Evolutionary conservation across 2,329 filamentous ascomycete species (phyloP).

Genomic region (Aureobasidium musti): DNA sequence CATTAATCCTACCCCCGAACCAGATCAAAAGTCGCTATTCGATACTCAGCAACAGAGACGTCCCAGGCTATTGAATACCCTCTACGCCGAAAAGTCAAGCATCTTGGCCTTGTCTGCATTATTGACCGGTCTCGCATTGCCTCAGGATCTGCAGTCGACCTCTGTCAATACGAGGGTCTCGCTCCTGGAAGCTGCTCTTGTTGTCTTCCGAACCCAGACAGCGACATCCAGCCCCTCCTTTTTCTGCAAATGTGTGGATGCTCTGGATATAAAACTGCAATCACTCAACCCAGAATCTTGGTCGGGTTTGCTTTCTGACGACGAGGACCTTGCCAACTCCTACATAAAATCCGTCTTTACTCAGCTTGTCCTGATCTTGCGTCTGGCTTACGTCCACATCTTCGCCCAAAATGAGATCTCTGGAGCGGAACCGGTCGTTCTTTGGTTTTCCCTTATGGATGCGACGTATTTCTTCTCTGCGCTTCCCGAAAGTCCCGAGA

Average conservation of each 20-base stretch:
- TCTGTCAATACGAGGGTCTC: neutral
- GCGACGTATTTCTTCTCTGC: conserved; percentile 69
- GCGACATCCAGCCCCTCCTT: conserved; percentile 32
- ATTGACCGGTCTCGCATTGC: conserved; percentile 14
- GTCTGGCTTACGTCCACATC: conserved; percentile 57
- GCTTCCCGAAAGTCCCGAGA: conserved; percentile 48
- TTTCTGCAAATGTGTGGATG: conserved; percentile 34
- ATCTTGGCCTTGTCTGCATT: conserved; percentile 23
- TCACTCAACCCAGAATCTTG: conserved; percentile 48
- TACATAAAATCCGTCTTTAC: conserved; percentile 66
- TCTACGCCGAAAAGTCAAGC: conserved; percentile 16
- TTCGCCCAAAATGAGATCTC: conserved; percentile 34
- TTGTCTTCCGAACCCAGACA: conserved; percentile 19
- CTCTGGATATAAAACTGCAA: conserved; percentile 40
- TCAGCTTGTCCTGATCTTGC: conserved; percentile 66
- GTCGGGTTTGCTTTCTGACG: conserved; percentile 52
- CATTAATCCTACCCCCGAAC: neutral
- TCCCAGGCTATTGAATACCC: conserved; percentile 9
- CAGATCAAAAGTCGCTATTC: conserved; percentile 14
- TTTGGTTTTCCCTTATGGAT: conserved; percentile 75
- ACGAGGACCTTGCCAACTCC: conserved; percentile 59
- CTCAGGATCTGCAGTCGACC: conserved; percentile 20
- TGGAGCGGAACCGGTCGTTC: conserved; percentile 55
- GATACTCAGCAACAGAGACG: conserved; percentile 26
- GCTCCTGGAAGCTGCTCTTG: conserved; percentile 1